Base-by-base conservation (phyloP, 805 yeast genomes). In the Saccharomycopsis sp. region DNA sequence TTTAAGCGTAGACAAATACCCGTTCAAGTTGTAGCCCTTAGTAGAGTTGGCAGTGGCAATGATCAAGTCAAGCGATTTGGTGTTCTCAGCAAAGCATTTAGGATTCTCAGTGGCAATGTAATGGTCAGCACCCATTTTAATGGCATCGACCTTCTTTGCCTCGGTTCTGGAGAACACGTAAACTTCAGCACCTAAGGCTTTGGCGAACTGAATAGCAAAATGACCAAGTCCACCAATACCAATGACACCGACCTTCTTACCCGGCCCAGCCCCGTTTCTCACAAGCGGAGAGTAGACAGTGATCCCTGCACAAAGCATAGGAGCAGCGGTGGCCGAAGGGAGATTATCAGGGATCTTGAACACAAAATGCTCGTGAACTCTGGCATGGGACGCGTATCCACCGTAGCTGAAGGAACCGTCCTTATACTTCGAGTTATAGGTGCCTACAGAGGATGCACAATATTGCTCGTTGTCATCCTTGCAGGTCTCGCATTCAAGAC, bases 221-320 rank as follows among this genome's bases (percentile, higher is more conserved):
- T 79, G 83, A 34, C 84, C 84, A 63, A 80, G 72, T 51, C 84
- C 84, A 66, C 84, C 84, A 63, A 80, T 76, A 61, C 84, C 84
- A 55, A 80, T 70, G 61, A 82, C 73, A 64, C 83, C 85, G 54
- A 81, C 81, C 55, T 72, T 75, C 61, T 74, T 74, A 55, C 82
- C 82, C 53, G 77, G 75, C 58, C 78, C 81, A 65, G 73, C 75
- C 42, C 76, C 78, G 57, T 75, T 74, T 70, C 85, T 75, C 58
- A 78, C 73, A 65, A 87, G 70, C 57, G 93, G 93, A 5, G 88
- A 79, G 73, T 74, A 86, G 14, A 82, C 84, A 12, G 93, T 87
- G 68, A 85, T 73, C 57, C 93, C 93, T 58, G 89, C 93, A 75
- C 93, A 87, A 73, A 86, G 72, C 72, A 87, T 73, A 56, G 92